A percentile compares a stretch with the other conserved stretches of the same genome.
phyloP scores from a whole-genome alignment of 306 rosid species.

The Vicia villosa region DNA sequence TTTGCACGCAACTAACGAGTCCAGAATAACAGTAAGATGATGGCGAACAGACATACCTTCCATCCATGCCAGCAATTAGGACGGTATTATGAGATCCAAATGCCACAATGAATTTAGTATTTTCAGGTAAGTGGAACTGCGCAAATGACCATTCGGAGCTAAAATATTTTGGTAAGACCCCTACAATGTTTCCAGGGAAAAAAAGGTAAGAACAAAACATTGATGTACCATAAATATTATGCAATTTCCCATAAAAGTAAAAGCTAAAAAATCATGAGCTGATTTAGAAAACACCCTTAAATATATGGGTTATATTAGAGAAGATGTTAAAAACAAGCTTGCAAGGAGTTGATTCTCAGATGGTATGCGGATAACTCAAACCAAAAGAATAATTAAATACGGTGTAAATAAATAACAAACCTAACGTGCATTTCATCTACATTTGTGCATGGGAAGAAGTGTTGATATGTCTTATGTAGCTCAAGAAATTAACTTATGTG shows the following conservation, averaged over 20 bases:
- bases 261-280: conserved; percentile 31
- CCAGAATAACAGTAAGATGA: conserved; percentile 1
- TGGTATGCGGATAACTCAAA: neutral
- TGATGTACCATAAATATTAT: neutral
- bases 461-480: conserved; percentile 14
- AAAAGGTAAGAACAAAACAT: conserved; percentile 14
- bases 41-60: conserved; percentile 62
- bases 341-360: conserved; percentile 12
- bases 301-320: conserved; percentile 12
- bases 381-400: neutral
- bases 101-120: conserved; percentile 71
- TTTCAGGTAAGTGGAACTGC: conserved; percentile 78
- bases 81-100: conserved; percentile 81
- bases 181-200: conserved; percentile 44
- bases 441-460: conserved; percentile 16
- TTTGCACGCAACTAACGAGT: conserved; percentile 10
- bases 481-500: neutral
- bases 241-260: conserved; percentile 21
- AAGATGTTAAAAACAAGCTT: neutral
- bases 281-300: conserved; percentile 14
- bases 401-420: neutral
- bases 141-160: conserved; percentile 99
- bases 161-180: conserved; percentile 91
- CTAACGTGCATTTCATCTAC: conserved; percentile 19
- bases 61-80: conserved; percentile 80